Evolutionary conservation across 164 flowering plant species (phyloP), one percentile per base, ranked within the genome.

Genomic region (Warburgia ugandensis): DNA sequence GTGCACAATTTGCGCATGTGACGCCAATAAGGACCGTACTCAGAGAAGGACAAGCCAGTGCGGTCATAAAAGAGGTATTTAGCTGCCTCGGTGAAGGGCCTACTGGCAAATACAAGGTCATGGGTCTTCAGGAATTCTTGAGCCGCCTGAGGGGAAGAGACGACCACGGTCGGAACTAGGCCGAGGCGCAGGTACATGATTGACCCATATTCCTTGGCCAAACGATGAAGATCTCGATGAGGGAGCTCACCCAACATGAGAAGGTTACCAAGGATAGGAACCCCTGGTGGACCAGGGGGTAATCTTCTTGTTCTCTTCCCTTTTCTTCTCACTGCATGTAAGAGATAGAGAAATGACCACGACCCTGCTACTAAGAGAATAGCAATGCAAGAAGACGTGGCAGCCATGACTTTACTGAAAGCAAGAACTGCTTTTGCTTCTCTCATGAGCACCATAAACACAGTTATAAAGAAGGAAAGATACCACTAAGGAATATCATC

Each of bases 21-120:
- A 8, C 74, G 65, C 71, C 68, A 70, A 16, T 70, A 63, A 0
- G 66, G 23, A 14, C 74, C 71, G 21, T 70, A 66, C 9, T 52
- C 19, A 0, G 58, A 1, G 23, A 59, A 48, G 8, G 20, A 16
- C 40, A 70, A 3, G 50, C 46, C 65, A 19, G 42, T 50, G 1
- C 20, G 5, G 0, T 54, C 59, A 14, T 56, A 66, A 3, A 31
- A n/a, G 6, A 59, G 14, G 53, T 56, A 40, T 22, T 62, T 26
- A 0, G 56, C 48, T 0, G 56, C 58, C 45, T 49, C 29, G 2
- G 19, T 3, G 9, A 14, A 6, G 0, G 69, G 69, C 13, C 69
- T 7, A 48, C 67, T 57, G 2, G 69, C 66, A 6, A 54, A 61
- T 11, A 41, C 32, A 2, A 45, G 14, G 40, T 61, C 69, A n/a